phyloP scores from a whole-genome alignment of 2,329 filamentous ascomycete species.

The Phoma herbarum region DNA sequence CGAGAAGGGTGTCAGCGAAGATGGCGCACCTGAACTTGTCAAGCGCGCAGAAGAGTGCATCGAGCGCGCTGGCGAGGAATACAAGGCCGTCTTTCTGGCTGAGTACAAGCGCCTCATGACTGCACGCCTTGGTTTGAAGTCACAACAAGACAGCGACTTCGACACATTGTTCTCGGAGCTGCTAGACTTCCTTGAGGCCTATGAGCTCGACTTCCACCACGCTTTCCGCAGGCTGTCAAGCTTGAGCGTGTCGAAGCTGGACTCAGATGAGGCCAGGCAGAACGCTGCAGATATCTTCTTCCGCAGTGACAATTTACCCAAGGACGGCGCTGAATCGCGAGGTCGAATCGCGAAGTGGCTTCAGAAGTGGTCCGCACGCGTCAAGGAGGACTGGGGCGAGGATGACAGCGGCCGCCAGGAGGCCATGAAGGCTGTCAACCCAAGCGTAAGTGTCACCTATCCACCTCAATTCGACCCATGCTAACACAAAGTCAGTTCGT shows the following conservation, averaged over 20 bases:
- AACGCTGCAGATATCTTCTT: slow-evolving; percentile 79
- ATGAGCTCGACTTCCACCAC: slow-evolving; percentile 92
- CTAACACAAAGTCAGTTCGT: slow-evolving; percentile 67
- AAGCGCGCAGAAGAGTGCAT: slow-evolving; percentile 86
- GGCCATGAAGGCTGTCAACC: slow-evolving; percentile 87
- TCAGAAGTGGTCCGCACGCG: slow-evolving; percentile 74
- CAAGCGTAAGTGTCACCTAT: slow-evolving; percentile 63
- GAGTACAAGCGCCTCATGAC: slow-evolving; percentile 92
- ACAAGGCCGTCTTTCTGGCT: slow-evolving; percentile 82
- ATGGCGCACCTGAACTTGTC: slow-evolving; percentile 74
- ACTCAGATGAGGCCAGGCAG: slow-evolving; percentile 69
- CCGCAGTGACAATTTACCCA: slow-evolving; percentile 69
- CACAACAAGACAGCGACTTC: slow-evolving; percentile 76
- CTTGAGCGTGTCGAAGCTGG: slow-evolving; percentile 69
- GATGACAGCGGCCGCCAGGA: slow-evolving; percentile 65
- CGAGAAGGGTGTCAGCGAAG: slow-evolving; percentile 74
- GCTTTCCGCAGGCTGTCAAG: slow-evolving; percentile 84
- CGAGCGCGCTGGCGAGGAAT: slow-evolving; percentile 82
- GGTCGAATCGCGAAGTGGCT: slow-evolving; percentile 80
- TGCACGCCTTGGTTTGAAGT: slow-evolving; percentile 77
- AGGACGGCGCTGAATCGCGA: slow-evolving; percentile 68
- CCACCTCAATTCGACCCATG: background rate
- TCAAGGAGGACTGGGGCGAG: slow-evolving; percentile 78
- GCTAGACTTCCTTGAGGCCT: slow-evolving; percentile 79
- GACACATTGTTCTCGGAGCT: slow-evolving; percentile 81